These are phyloP conservation scores for Oryza glumipatula DNA, from an alignment of 176 grass and related monocot species.

Conservation along the genomic window DNA sequence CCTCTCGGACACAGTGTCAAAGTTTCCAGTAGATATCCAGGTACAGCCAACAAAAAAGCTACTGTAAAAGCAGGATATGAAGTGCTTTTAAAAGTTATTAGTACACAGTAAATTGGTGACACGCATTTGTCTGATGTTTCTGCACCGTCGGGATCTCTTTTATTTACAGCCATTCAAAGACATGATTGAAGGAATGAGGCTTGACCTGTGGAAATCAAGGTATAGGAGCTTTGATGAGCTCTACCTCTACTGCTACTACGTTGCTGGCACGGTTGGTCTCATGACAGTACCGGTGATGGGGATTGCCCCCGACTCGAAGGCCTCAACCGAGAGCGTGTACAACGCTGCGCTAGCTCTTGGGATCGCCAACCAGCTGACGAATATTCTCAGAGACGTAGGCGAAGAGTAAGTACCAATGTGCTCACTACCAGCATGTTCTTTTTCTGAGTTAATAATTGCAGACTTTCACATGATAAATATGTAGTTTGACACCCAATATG, in stretches of 20 bases:
- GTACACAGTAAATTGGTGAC: slow-evolving; percentile 1
- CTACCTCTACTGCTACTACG: slow-evolving; percentile 98
- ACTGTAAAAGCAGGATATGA: background rate
- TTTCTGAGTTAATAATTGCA: background rate
- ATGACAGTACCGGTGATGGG: slow-evolving; percentile 99
- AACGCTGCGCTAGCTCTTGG: slow-evolving; percentile 84
- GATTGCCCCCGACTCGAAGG: slow-evolving; percentile 74
- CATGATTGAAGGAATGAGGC: slow-evolving; percentile 94
- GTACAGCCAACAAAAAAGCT: slow-evolving; percentile 17
- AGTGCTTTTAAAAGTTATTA: background rate
- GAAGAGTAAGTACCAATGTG: slow-evolving; percentile 72
- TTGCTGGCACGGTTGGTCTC: slow-evolving; percentile 88
- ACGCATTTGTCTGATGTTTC: background rate
- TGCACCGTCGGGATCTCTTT: background rate
- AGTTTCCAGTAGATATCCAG: slow-evolving; percentile 92
- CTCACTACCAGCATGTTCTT: background rate
- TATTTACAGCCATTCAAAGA: slow-evolving; percentile 90
- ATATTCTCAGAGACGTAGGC: slow-evolving; percentile 95
- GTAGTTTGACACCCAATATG: background rate
- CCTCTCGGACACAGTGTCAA: slow-evolving; percentile 70
- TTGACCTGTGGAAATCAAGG: slow-evolving; percentile 90
- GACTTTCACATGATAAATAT: background rate
- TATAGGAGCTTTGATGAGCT: slow-evolving; percentile 88
- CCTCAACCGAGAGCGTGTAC: slow-evolving; percentile 77
- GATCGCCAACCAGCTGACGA: slow-evolving; percentile 95